Percentiles rank a stretch among this genome's conserved stretches.
These are phyloP conservation scores for Dissophora ornata DNA, from an alignment of 192 early-diverging fungal genomes.

Conservation along the genomic window DNA sequence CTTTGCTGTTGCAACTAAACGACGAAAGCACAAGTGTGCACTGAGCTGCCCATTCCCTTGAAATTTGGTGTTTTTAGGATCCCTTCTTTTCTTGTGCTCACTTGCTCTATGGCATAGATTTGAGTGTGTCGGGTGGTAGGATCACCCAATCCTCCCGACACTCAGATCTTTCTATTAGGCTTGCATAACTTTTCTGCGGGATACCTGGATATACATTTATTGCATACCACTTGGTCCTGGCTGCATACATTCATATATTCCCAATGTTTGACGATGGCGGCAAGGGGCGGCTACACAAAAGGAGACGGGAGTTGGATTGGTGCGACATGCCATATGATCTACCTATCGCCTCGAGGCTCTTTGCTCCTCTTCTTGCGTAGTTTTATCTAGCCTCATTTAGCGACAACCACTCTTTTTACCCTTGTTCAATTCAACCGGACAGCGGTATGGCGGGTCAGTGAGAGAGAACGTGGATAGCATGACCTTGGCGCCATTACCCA, in stretches of 20 bases:
- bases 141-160: background rate
- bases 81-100: no score
- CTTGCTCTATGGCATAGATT: no score
- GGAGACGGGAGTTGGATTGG: background rate
- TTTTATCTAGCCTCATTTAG: conserved; percentile 4
- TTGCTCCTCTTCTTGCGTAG: background rate
- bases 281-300: conserved; percentile 1
- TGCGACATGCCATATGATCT: conserved; percentile 1
- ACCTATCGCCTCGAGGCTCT: background rate
- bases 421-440: background rate
- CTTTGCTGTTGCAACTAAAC: no score
- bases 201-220: background rate
- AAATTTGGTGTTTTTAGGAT: no score
- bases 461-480: conserved; percentile 1
- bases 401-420: background rate
- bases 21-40: no score
- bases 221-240: background rate
- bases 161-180: conserved; percentile 6
- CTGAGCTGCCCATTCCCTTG: no score
- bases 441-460: background rate
- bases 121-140: background rate
- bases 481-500: background rate
- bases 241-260: background rate
- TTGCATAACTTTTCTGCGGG: background rate
- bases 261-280: background rate